phyloP scores from a whole-genome alignment of 2,329 filamentous ascomycete species.

The Fusarium sp. region DNA sequence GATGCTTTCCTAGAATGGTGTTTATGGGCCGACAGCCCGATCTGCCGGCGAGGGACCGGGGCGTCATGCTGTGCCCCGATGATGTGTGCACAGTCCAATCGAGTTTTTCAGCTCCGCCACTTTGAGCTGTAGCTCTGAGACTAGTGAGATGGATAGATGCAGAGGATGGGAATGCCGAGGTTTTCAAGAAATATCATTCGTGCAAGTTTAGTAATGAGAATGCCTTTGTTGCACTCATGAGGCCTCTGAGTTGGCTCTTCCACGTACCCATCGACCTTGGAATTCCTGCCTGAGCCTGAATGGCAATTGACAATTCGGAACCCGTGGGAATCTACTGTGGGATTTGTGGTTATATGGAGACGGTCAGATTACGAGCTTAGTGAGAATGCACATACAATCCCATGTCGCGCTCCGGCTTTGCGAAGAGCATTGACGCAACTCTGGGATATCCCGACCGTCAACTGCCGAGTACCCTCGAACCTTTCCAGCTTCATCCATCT shows the following conservation, averaged over 20 bases:
- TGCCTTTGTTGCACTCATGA: not conserved
- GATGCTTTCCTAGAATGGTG: not conserved
- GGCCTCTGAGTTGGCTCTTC: not conserved
- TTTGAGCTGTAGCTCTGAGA: not conserved
- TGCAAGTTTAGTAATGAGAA: not conserved
- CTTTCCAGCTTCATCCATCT: not conserved
- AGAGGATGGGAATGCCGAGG: not conserved
- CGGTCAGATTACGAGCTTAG: not conserved
- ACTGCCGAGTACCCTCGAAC: not conserved
- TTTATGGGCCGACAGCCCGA: not conserved
- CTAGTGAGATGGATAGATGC: not conserved
- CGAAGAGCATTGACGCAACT: not conserved
- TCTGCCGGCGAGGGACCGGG: not conserved
- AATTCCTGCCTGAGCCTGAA: not conserved
- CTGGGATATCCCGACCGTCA: not conserved
- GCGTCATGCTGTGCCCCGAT: not conserved
- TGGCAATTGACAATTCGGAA: not conserved
- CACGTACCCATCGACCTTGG: not conserved
- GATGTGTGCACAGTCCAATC: not conserved
- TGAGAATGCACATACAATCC: not conserved
- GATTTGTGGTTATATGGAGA: not conserved
- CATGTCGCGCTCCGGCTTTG: not conserved
- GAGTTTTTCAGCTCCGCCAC: not conserved
- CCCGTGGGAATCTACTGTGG: not conserved
- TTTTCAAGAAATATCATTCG: not conserved